Conservation (phyloP, 371 early-diverging fungal species). For the Mucor indicus region DNA sequence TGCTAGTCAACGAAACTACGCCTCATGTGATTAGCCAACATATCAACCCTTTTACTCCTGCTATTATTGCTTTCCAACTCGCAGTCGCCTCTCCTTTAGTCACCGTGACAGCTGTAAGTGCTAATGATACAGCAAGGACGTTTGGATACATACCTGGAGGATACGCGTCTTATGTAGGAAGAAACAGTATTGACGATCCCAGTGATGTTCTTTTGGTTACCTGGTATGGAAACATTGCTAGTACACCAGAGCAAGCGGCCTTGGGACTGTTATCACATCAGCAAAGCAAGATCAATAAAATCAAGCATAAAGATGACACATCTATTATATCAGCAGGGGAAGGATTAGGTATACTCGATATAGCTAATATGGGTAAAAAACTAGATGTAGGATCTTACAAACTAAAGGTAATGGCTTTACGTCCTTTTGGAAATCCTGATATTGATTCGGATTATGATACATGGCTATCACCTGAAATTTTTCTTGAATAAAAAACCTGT, state of each 20-base stretch:
- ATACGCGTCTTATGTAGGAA: constrained; percentile 24
- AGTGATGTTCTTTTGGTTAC: constrained; percentile 20
- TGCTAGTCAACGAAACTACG: constrained; percentile 30
- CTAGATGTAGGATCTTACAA: constrained; percentile 23
- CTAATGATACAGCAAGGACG: constrained; percentile 5
- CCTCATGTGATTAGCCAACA: constrained; percentile 16
- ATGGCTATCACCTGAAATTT: constrained; percentile 33
- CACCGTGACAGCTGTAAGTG: constrained; percentile 22
- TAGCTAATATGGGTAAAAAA: constrained; percentile 7
- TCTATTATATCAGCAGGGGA: no score
- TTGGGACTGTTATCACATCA: not conserved
- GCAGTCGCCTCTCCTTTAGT: constrained; percentile 28
- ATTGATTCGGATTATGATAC: constrained; percentile 31
- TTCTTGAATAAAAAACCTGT: no score
- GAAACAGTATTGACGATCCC: constrained; percentile 21
- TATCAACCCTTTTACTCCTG: constrained; percentile 10
- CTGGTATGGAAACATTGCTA: constrained; percentile 35
- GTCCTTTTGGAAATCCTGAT: constrained; percentile 28
- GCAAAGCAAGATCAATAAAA: not conserved
- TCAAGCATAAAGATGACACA: not conserved
- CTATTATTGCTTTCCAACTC: constrained; percentile 23
- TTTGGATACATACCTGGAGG: constrained; percentile 39
- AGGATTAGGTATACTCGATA: not conserved
- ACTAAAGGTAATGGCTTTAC: constrained; percentile 32
- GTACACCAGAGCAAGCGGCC: constrained; percentile 21